Evolutionary conservation across 2,329 filamentous ascomycete species (phyloP), one percentile per base, ranked within the genome.

Genomic region (Sphaerulina musiva): DNA sequence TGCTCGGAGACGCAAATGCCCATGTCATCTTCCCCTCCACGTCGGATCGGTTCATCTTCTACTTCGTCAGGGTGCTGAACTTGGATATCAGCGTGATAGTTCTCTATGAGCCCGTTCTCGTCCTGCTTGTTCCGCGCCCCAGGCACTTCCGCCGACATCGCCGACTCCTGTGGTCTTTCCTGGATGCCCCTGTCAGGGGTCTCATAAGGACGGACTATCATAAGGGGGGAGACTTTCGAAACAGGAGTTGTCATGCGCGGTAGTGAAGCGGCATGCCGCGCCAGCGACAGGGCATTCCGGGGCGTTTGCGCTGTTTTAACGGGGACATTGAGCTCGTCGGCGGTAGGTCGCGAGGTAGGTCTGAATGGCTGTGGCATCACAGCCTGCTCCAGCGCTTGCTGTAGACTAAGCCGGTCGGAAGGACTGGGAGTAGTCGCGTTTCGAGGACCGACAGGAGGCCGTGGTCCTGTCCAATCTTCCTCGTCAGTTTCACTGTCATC

Each of bases 201-300:
- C 17, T 50, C 47, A 26, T 46, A 46, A 46, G 47, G 43, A 8
- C 42, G 34, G 34, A 50, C 47, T 6, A 43, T 46, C 42, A 47
- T 39, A 41, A 46, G 36, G 12, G 38, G 38, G 36, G 29, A 31
- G 12, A 10, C n/a, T 47, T 32, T 29, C 8, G 34, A n/a, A 4
- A 20, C 42, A 44, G 14, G 20, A 6, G 42, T 12, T 6, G 17
- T 44, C 42, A 38, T 10, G 10, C 12, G 10, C 12, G 34, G 34
- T 38, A 3, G 34, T 38, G 34, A 17, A 49, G 53, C n/a, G 53
- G 56, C 42, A 53, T 36, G 2, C 56, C 56, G 6, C 26, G 41
- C 29, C 49, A 44, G 51, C 55, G 56, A n/a, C 51, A 51, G 38
- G 53, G 55, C 26, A 23, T 42, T 12, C 57, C 59, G 10, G 52